Evolutionary conservation across 208 protist species (phyloP), one percentile per base, ranked within the genome.

Genomic region (Trypanosoma mega): DNA sequence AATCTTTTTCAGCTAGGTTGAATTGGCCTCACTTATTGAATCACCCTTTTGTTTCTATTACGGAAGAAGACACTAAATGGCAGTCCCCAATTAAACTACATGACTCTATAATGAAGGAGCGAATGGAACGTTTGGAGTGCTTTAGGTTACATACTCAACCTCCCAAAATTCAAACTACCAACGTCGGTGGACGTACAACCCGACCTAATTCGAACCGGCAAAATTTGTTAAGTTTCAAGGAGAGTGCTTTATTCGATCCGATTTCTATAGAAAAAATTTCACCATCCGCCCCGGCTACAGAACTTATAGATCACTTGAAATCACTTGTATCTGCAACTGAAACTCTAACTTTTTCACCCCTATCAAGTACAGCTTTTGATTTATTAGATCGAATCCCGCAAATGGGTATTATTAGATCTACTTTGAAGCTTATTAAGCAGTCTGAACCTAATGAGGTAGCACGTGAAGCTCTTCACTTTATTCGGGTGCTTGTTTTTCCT

Each of bases 11-110:
- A 0, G 71, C 93, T 20, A 76, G 97, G n/a, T 76, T 99, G 14
- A 87, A 87, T 47, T 99, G 97, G 96, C 88, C 93, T 24, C 74
- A 95, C 30, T 63, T 97, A 26, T 52, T 94, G 20, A 82, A 80
- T 54, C 89, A 97, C 67, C 82, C 83, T 11, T 97, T 97, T 77
- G 88, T 97, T 41, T 60, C 71, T 21, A 62, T 95, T 55, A 86
- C 82, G 1, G 52, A 77, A 46, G 79, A 74, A 24, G 93, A 96
- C 58, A 51, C 55, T 23, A 73, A 77, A 44, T 93, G 85, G 83
- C 70, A 78, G 47, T 68, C 64, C 27, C 51, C 68, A n/a, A 79
- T 90, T 31, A 82, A 80, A 58, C 59, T 87, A 47, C 76, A 91
- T 61, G 83, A 96, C 49, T 31, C 55, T 14, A 69, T 57, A 44